Evolutionary conservation across 345 rosid genomes (phyloP), one percentile per base, ranked within the genome.

Genomic region (Xanthoceras sorbifolium): DNA sequence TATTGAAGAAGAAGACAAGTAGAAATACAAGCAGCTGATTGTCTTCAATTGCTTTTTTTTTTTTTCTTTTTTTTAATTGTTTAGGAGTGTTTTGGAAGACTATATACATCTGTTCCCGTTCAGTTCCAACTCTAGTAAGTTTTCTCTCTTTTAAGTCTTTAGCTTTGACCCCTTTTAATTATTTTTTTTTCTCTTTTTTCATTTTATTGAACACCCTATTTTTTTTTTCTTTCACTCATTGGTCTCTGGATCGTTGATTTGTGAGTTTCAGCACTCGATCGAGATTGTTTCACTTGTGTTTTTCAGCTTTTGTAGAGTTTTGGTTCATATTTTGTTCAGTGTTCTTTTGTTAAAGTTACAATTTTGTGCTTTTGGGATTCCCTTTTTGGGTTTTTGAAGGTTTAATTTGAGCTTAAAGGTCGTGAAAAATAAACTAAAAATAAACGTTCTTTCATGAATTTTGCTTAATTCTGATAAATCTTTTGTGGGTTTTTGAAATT

Each of bases 261-360:
- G 52, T 65, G 82, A 42, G 62, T 52, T 9, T 80, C 76, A 64
- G 73, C 86, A 74, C 76, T 89, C 76, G 89, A 86, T 87, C 86
- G 81, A 85, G 79, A 73, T 79, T 46, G 52, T 73, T 83, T 79
- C 75, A 46, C 31, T 64, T 77, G 50, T 52, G 69, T 28, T 54
- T 77, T 36, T 32, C 23, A 69, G 71, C 40, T 23, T 71, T 20
- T 71, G 5, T 46, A 10, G 38, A 11, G 79, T 46, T 60, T 69
- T 44, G 73, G 26, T 60, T 77, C 12, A 23, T 84, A 54, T 44
- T 59, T 75, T 42, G 63, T 64, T 79, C 64, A 31, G 67, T 14
- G 22, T 75, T 73, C 57, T 65, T 72, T 12, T 9, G n/a, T 3
- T 26, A 25, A 71, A 71, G 72, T 77, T 72, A 4, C 25, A 29